These are phyloP conservation scores for Populus ilicifolia DNA, from an alignment of 345 rosid genomes.

Conservation along the genomic window DNA sequence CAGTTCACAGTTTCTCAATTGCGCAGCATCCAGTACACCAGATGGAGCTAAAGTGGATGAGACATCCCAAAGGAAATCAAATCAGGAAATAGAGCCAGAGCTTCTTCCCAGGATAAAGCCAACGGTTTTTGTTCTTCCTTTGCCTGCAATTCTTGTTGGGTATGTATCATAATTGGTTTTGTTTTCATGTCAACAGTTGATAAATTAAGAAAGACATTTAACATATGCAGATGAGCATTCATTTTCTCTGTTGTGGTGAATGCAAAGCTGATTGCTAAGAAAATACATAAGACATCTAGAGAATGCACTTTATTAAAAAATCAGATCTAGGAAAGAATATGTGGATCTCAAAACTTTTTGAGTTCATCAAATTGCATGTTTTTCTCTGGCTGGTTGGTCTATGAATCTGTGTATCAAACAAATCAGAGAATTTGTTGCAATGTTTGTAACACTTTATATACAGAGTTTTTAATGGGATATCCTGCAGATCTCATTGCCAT, in stretches of 20 bases:
- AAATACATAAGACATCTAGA: background rate
- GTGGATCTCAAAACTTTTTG: background rate
- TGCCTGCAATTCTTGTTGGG: constrained; percentile 97
- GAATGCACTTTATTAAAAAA: background rate
- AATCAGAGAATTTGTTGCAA: background rate
- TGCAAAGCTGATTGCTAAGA: background rate
- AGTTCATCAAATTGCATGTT: background rate
- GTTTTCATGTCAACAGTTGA: background rate
- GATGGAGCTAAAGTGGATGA: constrained; percentile 79
- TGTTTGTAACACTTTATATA: background rate
- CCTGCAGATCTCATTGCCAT: background rate
- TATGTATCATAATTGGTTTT: constrained; percentile 26
- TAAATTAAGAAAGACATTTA: background rate
- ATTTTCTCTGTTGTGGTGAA: background rate
- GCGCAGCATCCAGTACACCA: constrained; percentile 34
- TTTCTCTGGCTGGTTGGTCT: background rate
- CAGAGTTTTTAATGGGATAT: background rate
- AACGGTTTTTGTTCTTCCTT: constrained; percentile 75
- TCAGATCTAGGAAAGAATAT: background rate
- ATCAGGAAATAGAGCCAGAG: constrained; percentile 71
- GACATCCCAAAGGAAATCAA: constrained; percentile 54
- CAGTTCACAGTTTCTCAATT: constrained; percentile 15
- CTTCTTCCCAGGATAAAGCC: constrained; percentile 60
- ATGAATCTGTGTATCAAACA: background rate
- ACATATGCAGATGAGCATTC: background rate